Conservation (phyloP, 1,139 yeast species). For the Lodderomyces metapsilosis region DNA sequence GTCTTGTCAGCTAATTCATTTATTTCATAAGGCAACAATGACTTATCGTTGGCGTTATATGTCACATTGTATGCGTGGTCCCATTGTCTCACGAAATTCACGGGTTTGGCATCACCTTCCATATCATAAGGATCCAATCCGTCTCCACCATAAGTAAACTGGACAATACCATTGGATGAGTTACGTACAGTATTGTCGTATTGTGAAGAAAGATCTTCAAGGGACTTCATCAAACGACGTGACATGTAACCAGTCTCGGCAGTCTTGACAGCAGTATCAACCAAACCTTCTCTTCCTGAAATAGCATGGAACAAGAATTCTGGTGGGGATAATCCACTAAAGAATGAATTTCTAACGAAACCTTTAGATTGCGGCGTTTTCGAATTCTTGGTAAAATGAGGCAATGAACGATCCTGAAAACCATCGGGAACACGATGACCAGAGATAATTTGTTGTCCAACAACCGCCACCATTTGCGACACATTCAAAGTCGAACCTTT, state of each 20-base stretch:
- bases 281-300: constrained; percentile 99
- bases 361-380: constrained; percentile 98
- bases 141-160: constrained; percentile 97
- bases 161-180: constrained; percentile 94
- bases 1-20: constrained; percentile 52
- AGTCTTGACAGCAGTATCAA: constrained; percentile 98
- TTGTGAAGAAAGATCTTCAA: constrained; percentile 92
- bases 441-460: constrained; percentile 97
- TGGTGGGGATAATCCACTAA: constrained; percentile 90
- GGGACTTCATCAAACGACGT: constrained; percentile 95
- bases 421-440: constrained; percentile 99
- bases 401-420: constrained; percentile 95
- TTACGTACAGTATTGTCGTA: constrained; percentile 95
- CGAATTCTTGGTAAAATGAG: constrained; percentile 94
- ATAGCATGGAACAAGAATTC: constrained; percentile 98
- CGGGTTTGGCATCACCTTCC: constrained; percentile 99
- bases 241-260: constrained; percentile 99
- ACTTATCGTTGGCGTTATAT: constrained; percentile 50
- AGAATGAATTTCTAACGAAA: constrained; percentile 94
- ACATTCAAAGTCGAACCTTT: constrained; percentile 97
- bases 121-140: constrained; percentile 97
- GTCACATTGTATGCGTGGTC: constrained; percentile 82
- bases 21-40: constrained; percentile 73
- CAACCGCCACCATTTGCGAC: constrained; percentile 99
- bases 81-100: constrained; percentile 93